Base-by-base conservation (phyloP, 225 moss, liverwort and hornwort genomes). In the Ulota crispa region DNA sequence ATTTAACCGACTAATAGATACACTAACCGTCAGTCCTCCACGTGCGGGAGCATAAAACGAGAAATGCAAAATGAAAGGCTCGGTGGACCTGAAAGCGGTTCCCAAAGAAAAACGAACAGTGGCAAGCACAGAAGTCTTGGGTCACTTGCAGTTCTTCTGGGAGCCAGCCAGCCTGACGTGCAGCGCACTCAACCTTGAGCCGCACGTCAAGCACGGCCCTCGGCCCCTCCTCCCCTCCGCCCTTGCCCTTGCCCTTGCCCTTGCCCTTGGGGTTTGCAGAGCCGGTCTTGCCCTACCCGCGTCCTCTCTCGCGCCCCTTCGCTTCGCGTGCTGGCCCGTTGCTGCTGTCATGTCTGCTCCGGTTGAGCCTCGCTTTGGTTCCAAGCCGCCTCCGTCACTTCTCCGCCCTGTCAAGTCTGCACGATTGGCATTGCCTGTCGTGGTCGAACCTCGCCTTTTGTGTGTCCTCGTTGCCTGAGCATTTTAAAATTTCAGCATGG, bases 201-300 rank as follows among this genome's bases (percentile, higher is more conserved):
- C 78, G 78, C 78, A 79, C 78, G 78, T 69, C 68, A 79, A 79
- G 69, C 57, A 10, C 78, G 66, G 78, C 54, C 68, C 54, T 18
- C 37, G 37, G 9, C 39, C 39, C 31, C 31, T 3, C 21, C 77
- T 13, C 6, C 9, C 7, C 20, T 12, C 50, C 5, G 2, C 34
- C 34, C 34, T 34, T 5, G 2, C 34, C 34, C 34, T 4, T 4
- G 34, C 34, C 34, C 34, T 4, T 34, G 9, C 9, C 39, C 39
- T 39, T 9, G 39, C 9, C 39, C 39, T 39, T 10, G 23, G 41
- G 42, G 59, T 23, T 79, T 52, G 65, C 65, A 9, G 57, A 6
- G 65, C 20, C 21, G 4, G 34, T 65, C 28, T 63, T 26, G 4
- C 78, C 41, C 78, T 37, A 26, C 66, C 47, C 78, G 50, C 54